A percentile compares a stretch with the other conserved stretches of the same genome.
phyloP scores from a whole-genome alignment of 305 asterid genomes.

The Ilex paraguariensis region DNA sequence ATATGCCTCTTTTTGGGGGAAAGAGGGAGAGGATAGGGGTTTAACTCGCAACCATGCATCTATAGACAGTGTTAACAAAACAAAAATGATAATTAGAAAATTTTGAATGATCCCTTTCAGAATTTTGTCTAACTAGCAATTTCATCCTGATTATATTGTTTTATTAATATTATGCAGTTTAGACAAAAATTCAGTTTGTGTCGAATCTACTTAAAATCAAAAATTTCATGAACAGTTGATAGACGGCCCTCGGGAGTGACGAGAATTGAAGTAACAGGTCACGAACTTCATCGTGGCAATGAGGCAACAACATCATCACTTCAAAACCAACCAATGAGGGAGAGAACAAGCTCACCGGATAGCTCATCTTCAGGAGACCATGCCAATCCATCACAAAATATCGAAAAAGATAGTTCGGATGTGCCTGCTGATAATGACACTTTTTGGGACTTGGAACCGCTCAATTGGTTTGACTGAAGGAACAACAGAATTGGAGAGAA shows the following conservation, averaged over 20 bases:
- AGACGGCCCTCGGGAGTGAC: constrained; percentile 21
- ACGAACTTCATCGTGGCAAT: background rate
- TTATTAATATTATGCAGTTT: constrained; percentile 9
- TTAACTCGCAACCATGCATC: too few species aligned
- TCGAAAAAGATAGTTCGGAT: constrained; percentile 6
- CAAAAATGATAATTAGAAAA: too few species aligned
- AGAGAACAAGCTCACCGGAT: background rate
- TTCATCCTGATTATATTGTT: too few species aligned
- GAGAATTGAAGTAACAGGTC: constrained; percentile 2
- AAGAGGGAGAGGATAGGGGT: too few species aligned
- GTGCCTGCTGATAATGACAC: constrained; percentile 9
- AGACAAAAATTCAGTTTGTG: constrained; percentile 28
- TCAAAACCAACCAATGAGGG: constrained; percentile 4
- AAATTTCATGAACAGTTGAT: constrained; percentile 26
- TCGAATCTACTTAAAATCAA: constrained; percentile 29
- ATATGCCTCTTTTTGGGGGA: too few species aligned
- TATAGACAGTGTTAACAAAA: too few species aligned
- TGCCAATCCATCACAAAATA: constrained; percentile 1
- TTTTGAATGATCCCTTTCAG: too few species aligned
- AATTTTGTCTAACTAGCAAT: too few species aligned
- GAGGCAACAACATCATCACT: background rate
- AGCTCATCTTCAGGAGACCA: constrained; percentile 22
- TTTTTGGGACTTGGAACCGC: constrained; percentile 31
- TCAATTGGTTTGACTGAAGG: constrained; percentile 3
- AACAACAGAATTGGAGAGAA: too few species aligned